Percentiles rank a stretch among this genome's conserved stretches.
Conservation (phyloP, 768 basidiomycete species). For the Termitomyces sp. region DNA sequence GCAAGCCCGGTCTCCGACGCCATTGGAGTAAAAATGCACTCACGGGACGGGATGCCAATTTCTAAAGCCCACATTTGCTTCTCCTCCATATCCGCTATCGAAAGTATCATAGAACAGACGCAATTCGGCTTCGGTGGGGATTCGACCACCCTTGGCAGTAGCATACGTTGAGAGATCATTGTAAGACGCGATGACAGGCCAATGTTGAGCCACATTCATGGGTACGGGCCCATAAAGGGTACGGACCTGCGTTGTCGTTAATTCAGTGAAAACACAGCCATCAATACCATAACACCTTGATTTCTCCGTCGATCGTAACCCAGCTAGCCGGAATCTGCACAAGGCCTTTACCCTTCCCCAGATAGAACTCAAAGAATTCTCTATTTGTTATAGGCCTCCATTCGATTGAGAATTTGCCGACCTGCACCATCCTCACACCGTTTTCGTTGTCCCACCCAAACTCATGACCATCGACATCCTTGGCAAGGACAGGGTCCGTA, state of each 20-base stretch:
- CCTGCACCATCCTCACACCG: slow-evolving; percentile 54
- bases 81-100: slow-evolving; percentile 67
- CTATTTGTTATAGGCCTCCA: slow-evolving; percentile 87
- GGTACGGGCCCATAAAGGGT: slow-evolving; percentile 84
- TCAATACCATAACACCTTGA: slow-evolving; percentile 32
- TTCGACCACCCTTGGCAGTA: slow-evolving; percentile 80
- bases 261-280: neutral
- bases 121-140: slow-evolving; percentile 89
- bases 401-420: slow-evolving; percentile 70
- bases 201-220: slow-evolving; percentile 70
- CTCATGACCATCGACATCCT: slow-evolving; percentile 48
- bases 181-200: slow-evolving; percentile 83
- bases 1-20: neutral
- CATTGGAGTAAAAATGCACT: slow-evolving; percentile 23
- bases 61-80: slow-evolving; percentile 79
- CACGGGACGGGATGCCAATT: slow-evolving; percentile 94
- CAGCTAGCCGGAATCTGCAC: slow-evolving; percentile 67
- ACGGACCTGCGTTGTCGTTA: slow-evolving; percentile 47
- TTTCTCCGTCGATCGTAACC: slow-evolving; percentile 47
- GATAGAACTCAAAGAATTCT: slow-evolving; percentile 71
- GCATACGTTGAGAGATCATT: slow-evolving; percentile 78
- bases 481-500: slow-evolving; percentile 19
- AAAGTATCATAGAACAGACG: slow-evolving; percentile 73
- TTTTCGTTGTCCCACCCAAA: slow-evolving; percentile 97
- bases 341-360: slow-evolving; percentile 33